Evolutionary conservation across 768 basidiomycete species (phyloP).

Genomic region (Tremella fuciformis): DNA sequence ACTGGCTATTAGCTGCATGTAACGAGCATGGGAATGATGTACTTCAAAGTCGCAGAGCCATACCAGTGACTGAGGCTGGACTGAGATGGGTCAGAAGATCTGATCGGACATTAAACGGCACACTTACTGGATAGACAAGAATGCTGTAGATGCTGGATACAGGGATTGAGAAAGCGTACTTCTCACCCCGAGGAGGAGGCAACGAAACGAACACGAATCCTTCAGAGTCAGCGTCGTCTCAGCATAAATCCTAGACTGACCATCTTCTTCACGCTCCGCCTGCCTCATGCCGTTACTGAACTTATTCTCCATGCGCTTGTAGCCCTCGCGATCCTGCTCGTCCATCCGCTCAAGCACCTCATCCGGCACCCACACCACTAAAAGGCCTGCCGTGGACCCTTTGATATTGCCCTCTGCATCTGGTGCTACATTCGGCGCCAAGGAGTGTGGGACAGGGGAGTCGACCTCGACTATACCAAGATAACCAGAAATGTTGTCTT

Average conservation of each 20-base stretch:
- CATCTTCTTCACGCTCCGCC: slow-evolving; percentile 37
- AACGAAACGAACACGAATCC: slow-evolving; percentile 82
- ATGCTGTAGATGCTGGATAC: slow-evolving; percentile 85
- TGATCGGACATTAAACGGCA: slow-evolving; percentile 10
- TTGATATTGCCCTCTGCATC: slow-evolving; percentile 22
- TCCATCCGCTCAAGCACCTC: slow-evolving; percentile 77
- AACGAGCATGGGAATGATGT: neutral
- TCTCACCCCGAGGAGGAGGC: slow-evolving; percentile 77
- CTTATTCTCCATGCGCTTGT: slow-evolving; percentile 69
- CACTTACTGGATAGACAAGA: slow-evolving; percentile 79
- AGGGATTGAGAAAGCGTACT: slow-evolving; percentile 93
- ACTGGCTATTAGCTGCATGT: slow-evolving; percentile 13
- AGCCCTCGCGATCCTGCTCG: slow-evolving; percentile 81
- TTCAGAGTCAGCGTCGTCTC: slow-evolving; percentile 41
- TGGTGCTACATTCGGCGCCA: slow-evolving; percentile 35
- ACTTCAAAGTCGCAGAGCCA: slow-evolving; percentile 65
- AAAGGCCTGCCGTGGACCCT: slow-evolving; percentile 37
- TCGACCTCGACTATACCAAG: slow-evolving; percentile 86
- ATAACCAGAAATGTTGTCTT: slow-evolving; percentile 93
- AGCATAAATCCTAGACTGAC: slow-evolving; percentile 15
- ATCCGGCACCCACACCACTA: slow-evolving; percentile 93
- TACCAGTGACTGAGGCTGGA: slow-evolving; percentile 42
- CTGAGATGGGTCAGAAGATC: slow-evolving; percentile 19
- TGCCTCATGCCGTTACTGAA: slow-evolving; percentile 34
- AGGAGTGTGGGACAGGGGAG: slow-evolving; percentile 7